Evolutionary conservation across 2,329 filamentous ascomycete species (phyloP), one percentile per base, ranked within the genome.

Genomic region (Curvularia spicifera): DNA sequence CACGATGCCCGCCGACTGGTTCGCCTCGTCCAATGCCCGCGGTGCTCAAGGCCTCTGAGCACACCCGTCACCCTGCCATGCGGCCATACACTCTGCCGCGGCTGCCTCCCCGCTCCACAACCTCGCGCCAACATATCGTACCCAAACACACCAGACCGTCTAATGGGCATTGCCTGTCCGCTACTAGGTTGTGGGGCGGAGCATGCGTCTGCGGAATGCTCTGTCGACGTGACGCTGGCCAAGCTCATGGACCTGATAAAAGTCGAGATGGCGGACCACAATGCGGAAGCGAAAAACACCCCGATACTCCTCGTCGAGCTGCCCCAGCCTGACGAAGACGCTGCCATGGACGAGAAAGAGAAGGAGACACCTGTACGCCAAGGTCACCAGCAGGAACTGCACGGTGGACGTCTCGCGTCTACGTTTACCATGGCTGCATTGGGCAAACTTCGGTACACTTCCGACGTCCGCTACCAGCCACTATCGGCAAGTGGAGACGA

Each of bases 1-100:
- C 78, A 80, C 62, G 82, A 88, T 72, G 84, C 86, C 18, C 83
- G 90, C 63, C 80, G 85, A 56, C 81, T 93, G 53, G 82, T 96
- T 60, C 88, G 88, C 43, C 80, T 95, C 40, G 83, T 95, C 52
- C 91, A 96, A 78, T 97, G 93, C 73, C 84, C 84, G 10, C 79
- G 84, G 61, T 97, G 93, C 75, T 91, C 88, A 3, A 81, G 80
- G 43, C 88, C 89, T 1, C 80, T 95, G 29, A 81, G 78, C 45
- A 82, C 86, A 8, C 91, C 93, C 5, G 83, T 92, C 56, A 90
- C 90, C 0, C 80, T 97, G 4, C 92, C 93, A 5, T 97, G 93
- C 73, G 92, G 93, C 28, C 86, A 89, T 70, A 89, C 88, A 10
- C 77, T 96, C 10, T 97, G 93, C 78, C 87, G 84, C 69, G 75